These are phyloP conservation scores for Amanita inopinata DNA, from an alignment of 768 basidiomycete species.

Conservation along the genomic window DNA sequence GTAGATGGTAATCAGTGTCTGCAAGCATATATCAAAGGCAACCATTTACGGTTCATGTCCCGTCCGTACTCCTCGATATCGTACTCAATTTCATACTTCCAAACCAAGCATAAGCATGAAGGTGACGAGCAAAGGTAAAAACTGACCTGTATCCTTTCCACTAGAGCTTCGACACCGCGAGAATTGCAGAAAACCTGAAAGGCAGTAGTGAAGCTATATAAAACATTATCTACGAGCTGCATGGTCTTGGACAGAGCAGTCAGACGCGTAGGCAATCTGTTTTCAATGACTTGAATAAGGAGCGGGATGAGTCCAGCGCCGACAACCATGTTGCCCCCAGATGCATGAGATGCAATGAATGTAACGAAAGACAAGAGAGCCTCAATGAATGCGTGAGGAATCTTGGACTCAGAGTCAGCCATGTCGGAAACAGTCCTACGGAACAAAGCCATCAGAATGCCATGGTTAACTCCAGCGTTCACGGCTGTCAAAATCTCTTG, in stretches of 20 bases:
- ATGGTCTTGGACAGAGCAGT: constrained; percentile 81
- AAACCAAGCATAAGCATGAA: constrained; percentile 8
- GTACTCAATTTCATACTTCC: constrained; percentile 58
- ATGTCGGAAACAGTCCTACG: constrained; percentile 75
- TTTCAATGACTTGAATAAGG: constrained; percentile 83
- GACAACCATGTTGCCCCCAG: constrained; percentile 89
- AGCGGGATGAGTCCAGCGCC: constrained; percentile 87
- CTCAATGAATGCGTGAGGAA: constrained; percentile 73
- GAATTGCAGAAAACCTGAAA: constrained; percentile 81
- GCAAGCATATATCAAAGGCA: neutral
- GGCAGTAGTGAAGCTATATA: constrained; percentile 83
- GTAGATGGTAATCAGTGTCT: neutral
- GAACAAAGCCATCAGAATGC: constrained; percentile 82
- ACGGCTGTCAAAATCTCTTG: constrained; percentile 84
- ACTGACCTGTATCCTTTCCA: constrained; percentile 78
- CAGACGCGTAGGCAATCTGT: constrained; percentile 56
- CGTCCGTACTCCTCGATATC: constrained; percentile 48
- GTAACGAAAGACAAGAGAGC: constrained; percentile 81
- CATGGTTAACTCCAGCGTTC: constrained; percentile 94
- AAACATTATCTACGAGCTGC: constrained; percentile 85
- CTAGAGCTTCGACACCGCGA: constrained; percentile 76
- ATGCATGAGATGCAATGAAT: constrained; percentile 74
- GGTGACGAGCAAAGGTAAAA: neutral
- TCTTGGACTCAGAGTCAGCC: constrained; percentile 48
- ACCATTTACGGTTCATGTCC: constrained; percentile 11